phyloP scores from a whole-genome alignment of 148 eudicot genomes.

The Linanthus parryae region DNA sequence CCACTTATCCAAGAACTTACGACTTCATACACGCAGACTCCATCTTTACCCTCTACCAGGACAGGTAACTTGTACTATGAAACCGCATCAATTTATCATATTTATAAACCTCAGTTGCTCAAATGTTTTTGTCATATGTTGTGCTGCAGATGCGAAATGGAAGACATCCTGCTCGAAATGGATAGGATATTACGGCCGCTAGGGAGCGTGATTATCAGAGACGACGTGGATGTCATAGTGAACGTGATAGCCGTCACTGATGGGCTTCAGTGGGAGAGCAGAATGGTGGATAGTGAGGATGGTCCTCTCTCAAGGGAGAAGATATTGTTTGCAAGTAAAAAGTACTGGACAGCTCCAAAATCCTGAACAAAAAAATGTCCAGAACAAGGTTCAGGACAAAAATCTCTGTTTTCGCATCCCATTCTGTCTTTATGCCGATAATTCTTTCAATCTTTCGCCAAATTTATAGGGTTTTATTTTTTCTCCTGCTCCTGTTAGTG shows the following conservation, averaged over 20 bases:
- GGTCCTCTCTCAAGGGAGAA: slow-evolving; percentile 75
- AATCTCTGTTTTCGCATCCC: too few species aligned
- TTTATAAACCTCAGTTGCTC: neutral
- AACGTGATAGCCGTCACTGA: slow-evolving; percentile 56
- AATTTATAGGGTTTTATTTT: too few species aligned
- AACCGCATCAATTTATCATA: neutral
- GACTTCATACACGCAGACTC: slow-evolving; percentile 80
- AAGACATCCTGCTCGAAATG: slow-evolving; percentile 85
- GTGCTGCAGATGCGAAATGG: slow-evolving; percentile 51
- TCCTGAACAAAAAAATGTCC: slow-evolving; percentile 10
- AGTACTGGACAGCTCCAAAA: slow-evolving; percentile 67
- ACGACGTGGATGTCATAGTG: slow-evolving; percentile 68
- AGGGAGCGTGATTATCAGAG: slow-evolving; percentile 79
- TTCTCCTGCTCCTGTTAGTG: too few species aligned
- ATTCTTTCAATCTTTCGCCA: too few species aligned
- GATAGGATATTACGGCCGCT: slow-evolving; percentile 84
- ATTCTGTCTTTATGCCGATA: too few species aligned
- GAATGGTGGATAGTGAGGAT: slow-evolving; percentile 75
- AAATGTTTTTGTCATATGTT: neutral
- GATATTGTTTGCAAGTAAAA: slow-evolving; percentile 71
- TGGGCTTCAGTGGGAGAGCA: slow-evolving; percentile 62
- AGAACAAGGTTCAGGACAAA: too few species aligned
- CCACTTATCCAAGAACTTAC: slow-evolving; percentile 89
- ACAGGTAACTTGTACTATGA: slow-evolving; percentile 43
- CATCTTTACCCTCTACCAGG: slow-evolving; percentile 61